These are phyloP conservation scores for Cyphellophora europaea DNA, from an alignment of 2,329 filamentous ascomycete genomes.

Conservation along the genomic window DNA sequence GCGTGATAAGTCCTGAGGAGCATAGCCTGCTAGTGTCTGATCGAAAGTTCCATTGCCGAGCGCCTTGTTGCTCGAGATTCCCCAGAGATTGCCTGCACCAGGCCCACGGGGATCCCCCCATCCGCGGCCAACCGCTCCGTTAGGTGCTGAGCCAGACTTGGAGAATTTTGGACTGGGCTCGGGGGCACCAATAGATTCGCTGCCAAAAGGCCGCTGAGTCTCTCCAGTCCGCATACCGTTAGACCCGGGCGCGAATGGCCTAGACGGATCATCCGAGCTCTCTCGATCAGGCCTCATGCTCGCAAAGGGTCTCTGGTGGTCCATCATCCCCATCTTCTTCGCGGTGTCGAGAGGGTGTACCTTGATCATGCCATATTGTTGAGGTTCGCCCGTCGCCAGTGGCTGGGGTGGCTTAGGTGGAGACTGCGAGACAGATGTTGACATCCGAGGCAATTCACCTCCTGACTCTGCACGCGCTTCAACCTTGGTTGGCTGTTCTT, in stretches of 20 bases:
- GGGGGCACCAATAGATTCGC: conserved; percentile 2
- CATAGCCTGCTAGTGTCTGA: conserved; percentile 39
- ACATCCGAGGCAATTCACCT: conserved; percentile 22
- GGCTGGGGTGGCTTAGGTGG: conserved; percentile 51
- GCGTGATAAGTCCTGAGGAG: conserved; percentile 35
- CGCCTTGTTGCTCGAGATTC: conserved; percentile 44
- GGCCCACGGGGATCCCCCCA: conserved; percentile 22
- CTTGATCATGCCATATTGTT: conserved; percentile 55
- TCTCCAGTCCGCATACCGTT: neutral
- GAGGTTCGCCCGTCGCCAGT: conserved; percentile 46
- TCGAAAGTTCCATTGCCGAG: conserved; percentile 58
- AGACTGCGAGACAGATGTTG: conserved; percentile 25
- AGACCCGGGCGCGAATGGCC: neutral
- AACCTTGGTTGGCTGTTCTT: conserved; percentile 7
- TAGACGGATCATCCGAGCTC: neutral
- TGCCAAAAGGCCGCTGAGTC: conserved; percentile 1
- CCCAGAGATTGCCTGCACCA: conserved; percentile 47
- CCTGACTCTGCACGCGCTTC: neutral
- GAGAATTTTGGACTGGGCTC: conserved; percentile 15
- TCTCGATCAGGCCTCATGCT: neutral
- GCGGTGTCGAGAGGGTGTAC: conserved; percentile 48
- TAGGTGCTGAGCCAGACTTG: conserved; percentile 8
- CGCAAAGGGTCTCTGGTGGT: neutral
- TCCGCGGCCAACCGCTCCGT: conserved; percentile 12
- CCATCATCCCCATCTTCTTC: conserved; percentile 26